A percentile compares a stretch with the other conserved stretches of the same genome.
Evolutionary conservation across 2,329 filamentous ascomycete genomes (phyloP).

Genomic region (Alternaria arbusti): DNA sequence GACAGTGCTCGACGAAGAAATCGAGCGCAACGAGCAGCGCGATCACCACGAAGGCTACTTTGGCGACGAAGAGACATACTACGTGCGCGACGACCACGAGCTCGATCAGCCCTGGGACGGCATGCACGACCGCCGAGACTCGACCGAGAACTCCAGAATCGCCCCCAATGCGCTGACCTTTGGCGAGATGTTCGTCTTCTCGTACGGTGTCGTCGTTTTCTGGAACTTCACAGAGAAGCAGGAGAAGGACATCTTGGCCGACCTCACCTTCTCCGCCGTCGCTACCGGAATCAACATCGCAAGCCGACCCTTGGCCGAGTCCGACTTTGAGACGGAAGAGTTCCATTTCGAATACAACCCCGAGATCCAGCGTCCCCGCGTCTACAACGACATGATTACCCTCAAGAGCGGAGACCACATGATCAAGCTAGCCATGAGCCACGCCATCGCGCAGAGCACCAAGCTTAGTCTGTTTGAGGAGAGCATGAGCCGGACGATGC

Average conservation of each 20-base stretch:
- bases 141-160: constrained; percentile 55
- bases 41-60: constrained; percentile 93
- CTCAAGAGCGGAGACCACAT: constrained; percentile 94
- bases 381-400: constrained; percentile 99
- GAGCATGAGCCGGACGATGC: constrained; percentile 93
- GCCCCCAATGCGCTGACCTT: constrained; percentile 77
- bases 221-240: constrained; percentile 98
- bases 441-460: constrained; percentile 96
- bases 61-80: constrained; percentile 70
- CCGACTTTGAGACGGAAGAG: constrained; percentile 95
- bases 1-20: constrained; percentile 91
- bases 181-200: constrained; percentile 96
- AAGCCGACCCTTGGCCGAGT: constrained; percentile 79
- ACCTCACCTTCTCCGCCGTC: constrained; percentile 84
- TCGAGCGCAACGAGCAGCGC: constrained; percentile 87
- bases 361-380: constrained; percentile 81
- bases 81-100: constrained; percentile 47
- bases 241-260: constrained; percentile 94
- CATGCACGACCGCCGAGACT: constrained; percentile 28
- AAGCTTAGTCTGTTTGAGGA: constrained; percentile 97
- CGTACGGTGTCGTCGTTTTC: constrained; percentile 96
- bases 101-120: constrained; percentile 29
- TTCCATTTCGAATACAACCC: constrained; percentile 98
- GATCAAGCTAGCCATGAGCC: constrained; percentile 97
- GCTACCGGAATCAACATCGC: constrained; percentile 72